Base-by-base conservation (phyloP, 2,329 filamentous ascomycete genomes). In the Mycosphaerelloides madeirae region DNA sequence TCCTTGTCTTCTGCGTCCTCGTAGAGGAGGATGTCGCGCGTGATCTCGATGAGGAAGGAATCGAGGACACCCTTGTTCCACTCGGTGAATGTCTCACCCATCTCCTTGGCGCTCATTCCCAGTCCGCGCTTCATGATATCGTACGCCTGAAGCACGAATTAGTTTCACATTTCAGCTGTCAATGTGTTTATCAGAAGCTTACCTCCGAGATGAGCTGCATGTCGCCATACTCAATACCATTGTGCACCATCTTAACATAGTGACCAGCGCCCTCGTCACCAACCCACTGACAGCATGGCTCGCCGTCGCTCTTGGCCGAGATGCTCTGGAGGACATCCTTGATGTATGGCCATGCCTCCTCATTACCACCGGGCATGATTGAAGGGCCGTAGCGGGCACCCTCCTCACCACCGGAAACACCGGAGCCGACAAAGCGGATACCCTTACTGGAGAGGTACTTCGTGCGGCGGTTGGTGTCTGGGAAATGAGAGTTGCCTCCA, bases 171-270 rank as follows among this genome's bases (percentile, higher is more conserved):
- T 28, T 3, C 29, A 9, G 28, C 15, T 31, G 9, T 13, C 34
- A 28, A 12, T 38, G 8, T 22, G 16, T 22, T 31, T 19, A 9
- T 25, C 22, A 25, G 22, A 31, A 43, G 41, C 80, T 62, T 75
- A 95, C 91, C 84, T 98, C 93, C 74, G 85, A 94, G 70, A 98
- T 98, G 66, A 98, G 81, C 80, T 98, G 93, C 93, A 98, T 98
- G 77, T 98, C 93, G 83, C 93, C 93, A 71, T 98, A 98, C 78
- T 98, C 93, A 64, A 98, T 98, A 81, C 93, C 93, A 76, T 98
- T 98, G 85, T 98, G 93, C 55, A 98, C 93, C 93, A 98, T 98
- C 87, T 98, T 98, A 79, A 98, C 91, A 80, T 96, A 98, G 84
- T 98, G 93, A 63, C 93, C 93, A 75, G 93, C 87, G 82, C 93